These are phyloP conservation scores for Usnea hakonensis DNA, from an alignment of 495 filamentous ascomycete genomes.

Conservation along the genomic window DNA sequence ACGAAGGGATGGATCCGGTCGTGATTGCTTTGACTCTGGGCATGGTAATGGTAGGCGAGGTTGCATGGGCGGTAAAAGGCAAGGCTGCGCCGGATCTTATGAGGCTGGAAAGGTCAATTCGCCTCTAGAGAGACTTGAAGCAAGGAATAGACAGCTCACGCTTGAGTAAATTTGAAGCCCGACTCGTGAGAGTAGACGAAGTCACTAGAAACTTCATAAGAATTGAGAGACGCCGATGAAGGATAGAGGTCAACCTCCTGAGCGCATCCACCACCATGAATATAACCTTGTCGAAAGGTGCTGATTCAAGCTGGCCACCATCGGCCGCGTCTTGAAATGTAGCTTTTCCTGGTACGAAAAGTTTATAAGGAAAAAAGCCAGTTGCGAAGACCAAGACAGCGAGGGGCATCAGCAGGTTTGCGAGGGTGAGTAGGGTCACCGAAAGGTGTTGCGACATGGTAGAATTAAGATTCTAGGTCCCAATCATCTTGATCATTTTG, in stretches of 20 bases:
- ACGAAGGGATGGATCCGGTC: slow-evolving; percentile 91
- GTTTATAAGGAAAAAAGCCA: slow-evolving; percentile 97
- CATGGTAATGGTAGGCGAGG: slow-evolving; percentile 96
- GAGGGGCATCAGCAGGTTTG: slow-evolving; percentile 69
- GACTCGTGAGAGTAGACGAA: slow-evolving; percentile 82
- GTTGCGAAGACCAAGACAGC: slow-evolving; percentile 76
- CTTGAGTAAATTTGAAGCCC: slow-evolving; percentile 84
- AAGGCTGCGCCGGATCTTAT: slow-evolving; percentile 75
- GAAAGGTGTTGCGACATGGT: slow-evolving; percentile 6
- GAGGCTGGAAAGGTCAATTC: slow-evolving; percentile 46
- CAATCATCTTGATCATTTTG: neutral
- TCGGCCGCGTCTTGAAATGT: slow-evolving; percentile 45
- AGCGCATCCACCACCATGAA: slow-evolving; percentile 98
- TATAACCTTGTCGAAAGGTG: slow-evolving; percentile 78
- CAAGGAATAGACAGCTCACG: slow-evolving; percentile 40
- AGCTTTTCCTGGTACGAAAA: slow-evolving; percentile 77
- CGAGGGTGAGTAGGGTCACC: slow-evolving; percentile 38
- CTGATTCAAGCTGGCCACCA: slow-evolving; percentile 38
- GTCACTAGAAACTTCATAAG: slow-evolving; percentile 51
- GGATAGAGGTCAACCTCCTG: slow-evolving; percentile 54
- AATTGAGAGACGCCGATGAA: slow-evolving; percentile 14
- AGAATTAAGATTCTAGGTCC: neutral
- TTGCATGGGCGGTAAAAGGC: slow-evolving; percentile 94
- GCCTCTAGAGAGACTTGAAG: neutral
- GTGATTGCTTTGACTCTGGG: slow-evolving; percentile 95